A percentile compares a stretch with the other conserved stretches of the same genome.
Evolutionary conservation across 73 alveolate genomes (phyloP).

Genomic region (Halteria grandinella): DNA sequence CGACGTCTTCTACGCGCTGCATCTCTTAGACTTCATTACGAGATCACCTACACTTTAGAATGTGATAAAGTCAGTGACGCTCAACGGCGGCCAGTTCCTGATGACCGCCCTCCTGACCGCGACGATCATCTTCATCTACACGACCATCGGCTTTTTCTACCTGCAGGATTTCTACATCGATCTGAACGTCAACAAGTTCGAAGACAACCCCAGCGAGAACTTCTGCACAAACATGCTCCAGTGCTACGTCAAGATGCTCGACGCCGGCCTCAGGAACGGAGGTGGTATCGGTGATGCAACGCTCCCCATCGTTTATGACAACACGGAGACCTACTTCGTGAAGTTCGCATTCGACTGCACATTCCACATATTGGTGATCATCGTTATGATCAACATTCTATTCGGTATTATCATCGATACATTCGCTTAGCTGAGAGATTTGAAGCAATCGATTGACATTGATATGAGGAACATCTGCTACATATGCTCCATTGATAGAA

Average conservation of each 20-base stretch:
- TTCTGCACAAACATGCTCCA: conserved; percentile 78
- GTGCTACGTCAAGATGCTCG: conserved; percentile 80
- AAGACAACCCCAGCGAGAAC: conserved; percentile 59
- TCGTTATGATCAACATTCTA: conserved; percentile 85
- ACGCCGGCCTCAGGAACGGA: conserved; percentile 93
- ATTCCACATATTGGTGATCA: conserved; percentile 86
- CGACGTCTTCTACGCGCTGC: conserved; percentile 56
- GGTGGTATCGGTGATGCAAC: conserved; percentile 97
- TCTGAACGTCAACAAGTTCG: conserved; percentile 23
- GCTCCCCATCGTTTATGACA: conserved; percentile 36
- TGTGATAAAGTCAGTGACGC: conserved; percentile 46
- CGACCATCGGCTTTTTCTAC: conserved; percentile 61
- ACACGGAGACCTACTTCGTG: conserved; percentile 59
- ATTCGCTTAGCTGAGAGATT: conserved; percentile 91
- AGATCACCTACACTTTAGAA: conserved; percentile 43
- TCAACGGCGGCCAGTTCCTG: conserved; percentile 6
- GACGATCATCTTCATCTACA: conserved; percentile 42
- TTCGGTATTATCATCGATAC: conserved; percentile 97
- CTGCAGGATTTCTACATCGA: conserved; percentile 46
- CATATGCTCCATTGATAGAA: conserved; percentile 79
- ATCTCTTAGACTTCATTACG: conserved; percentile 52
- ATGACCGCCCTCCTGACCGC: conserved; percentile 45
- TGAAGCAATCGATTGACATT: conserved; percentile 67
- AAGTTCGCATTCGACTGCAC: conserved; percentile 81
- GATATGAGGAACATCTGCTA: conserved; percentile 83